Evolutionary conservation across 2,329 filamentous ascomycete genomes (phyloP).

Genomic region (Colletotrichum nymphaeae): DNA sequence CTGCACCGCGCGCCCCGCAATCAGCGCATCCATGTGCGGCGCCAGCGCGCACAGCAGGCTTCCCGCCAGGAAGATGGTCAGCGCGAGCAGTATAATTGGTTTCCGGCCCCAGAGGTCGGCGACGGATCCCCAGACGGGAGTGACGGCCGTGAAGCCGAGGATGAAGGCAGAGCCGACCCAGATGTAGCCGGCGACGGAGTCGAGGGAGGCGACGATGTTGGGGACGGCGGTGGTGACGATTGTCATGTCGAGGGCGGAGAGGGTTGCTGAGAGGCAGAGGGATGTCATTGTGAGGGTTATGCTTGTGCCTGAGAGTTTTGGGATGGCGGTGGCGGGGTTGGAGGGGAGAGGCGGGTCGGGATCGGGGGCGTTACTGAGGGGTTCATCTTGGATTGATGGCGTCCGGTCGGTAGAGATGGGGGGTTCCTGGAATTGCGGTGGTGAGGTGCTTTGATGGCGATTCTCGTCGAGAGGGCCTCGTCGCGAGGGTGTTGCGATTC

Average conservation of each 20-base stretch:
- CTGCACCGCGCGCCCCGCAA: conserved; percentile 52
- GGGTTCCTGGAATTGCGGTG: background rate
- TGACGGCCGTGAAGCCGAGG: conserved; percentile 54
- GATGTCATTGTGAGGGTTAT: conserved; percentile 51
- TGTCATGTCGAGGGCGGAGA: conserved; percentile 60
- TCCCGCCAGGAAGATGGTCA: conserved; percentile 58
- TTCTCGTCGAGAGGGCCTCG: too few species aligned
- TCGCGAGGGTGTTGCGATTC: background rate
- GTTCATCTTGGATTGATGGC: background rate
- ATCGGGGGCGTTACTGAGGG: background rate
- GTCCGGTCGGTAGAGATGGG: background rate
- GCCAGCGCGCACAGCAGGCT: conserved; percentile 65
- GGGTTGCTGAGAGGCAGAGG: conserved; percentile 45
- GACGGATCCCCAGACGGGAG: conserved; percentile 49
- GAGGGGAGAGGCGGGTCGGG: background rate
- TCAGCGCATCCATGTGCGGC: conserved; percentile 52
- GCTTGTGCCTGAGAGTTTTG: conserved; percentile 3
- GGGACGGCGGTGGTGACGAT: conserved; percentile 64
- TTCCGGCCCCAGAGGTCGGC: conserved; percentile 58
- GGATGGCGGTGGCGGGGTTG: background rate
- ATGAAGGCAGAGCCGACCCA: conserved; percentile 63
- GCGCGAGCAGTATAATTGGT: conserved; percentile 47
- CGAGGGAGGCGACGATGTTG: conserved; percentile 54
- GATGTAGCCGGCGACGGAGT: conserved; percentile 47
- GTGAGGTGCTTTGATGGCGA: background rate